Conservation (phyloP, 2,329 filamentous ascomycete species). For the Graphilbum ipis-grandicollis region DNA sequence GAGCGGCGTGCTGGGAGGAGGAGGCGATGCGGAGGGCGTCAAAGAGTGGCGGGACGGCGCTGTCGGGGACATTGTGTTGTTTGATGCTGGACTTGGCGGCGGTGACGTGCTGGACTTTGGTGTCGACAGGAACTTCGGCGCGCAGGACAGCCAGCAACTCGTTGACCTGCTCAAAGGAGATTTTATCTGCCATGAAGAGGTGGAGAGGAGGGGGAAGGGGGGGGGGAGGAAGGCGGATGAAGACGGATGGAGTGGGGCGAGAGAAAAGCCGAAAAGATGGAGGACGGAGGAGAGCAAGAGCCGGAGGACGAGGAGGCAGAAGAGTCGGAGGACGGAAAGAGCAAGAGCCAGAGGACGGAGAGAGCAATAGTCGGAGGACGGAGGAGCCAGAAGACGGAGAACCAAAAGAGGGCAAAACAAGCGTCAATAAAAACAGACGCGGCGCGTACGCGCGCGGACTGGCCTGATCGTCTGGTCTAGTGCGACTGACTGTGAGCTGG, state of each 20-base stretch:
- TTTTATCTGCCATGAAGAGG: conserved; percentile 21
- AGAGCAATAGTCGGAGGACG: too few species aligned
- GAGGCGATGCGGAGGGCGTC: conserved; percentile 66
- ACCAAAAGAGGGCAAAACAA: too few species aligned
- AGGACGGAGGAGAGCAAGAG: background rate
- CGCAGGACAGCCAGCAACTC: conserved; percentile 21
- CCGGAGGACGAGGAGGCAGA: background rate
- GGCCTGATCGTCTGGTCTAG: too few species aligned
- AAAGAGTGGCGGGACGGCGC: conserved; percentile 54
- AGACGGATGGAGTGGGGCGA: background rate
- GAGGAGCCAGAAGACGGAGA: too few species aligned
- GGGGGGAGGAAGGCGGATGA: background rate
- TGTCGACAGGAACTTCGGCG: conserved; percentile 41
- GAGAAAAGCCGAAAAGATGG: background rate
- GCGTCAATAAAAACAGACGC: too few species aligned
- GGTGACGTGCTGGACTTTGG: conserved; percentile 48
- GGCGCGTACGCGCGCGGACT: too few species aligned
- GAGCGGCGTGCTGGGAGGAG: conserved; percentile 55
- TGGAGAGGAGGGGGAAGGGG: background rate
- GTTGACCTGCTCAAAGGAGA: conserved; percentile 21
- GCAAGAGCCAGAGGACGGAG: too few species aligned
- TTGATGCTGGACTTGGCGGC: conserved; percentile 78
- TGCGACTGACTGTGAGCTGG: too few species aligned
- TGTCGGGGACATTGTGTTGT: conserved; percentile 74
- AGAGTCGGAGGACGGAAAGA: too few species aligned